Base-by-base conservation (phyloP, 495 filamentous ascomycete species). In the Penicillium egyptiacum region DNA sequence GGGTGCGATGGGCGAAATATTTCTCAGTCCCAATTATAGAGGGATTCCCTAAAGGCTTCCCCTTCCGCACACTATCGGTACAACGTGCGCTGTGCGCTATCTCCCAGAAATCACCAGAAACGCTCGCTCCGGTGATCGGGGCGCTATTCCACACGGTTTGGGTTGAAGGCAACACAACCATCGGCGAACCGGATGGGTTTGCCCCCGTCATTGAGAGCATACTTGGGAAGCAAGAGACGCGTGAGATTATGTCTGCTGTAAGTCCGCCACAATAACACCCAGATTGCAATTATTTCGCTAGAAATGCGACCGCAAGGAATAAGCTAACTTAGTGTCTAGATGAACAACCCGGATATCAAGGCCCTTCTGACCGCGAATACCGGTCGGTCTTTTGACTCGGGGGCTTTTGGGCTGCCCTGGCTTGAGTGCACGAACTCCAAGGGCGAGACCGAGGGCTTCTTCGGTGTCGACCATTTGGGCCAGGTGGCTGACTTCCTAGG, bases 321-420 rank as follows among this genome's bases (percentile, higher is more conserved):
- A 17, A 40, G 22, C 14, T 39, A 52, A 28, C 26, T 42, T 2
- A 4, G 1, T 16, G 23, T 61, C 65, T 6, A 75, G 74, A 44
- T 75, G 53, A 60, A 40, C n/a, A 53, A 66, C 19, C 47, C 77
- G 9, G 81, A 84, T 28, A 75, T 77, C 49, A 90, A 90, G 65
- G 63, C 73, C 9, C 46, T 69, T 4, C 65, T 91, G 45, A 62
- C 50, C 0, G 62, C 71, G 23, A 86, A 86, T 50, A 89, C 87
- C 0, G 77, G 87, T 35, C 53, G 56, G 16, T 83, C 85, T 2
- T 79, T 90, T 44, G 72, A 64, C 23, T 72, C 79, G 7, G 88
- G 86, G 7, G 85, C 85, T 2, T 92, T 92, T 70, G 88, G 88
- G 5, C 62, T 91, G 26, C 88, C 88, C 0, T 91, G 86, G 86